These are phyloP conservation scores for Telopea speciosissima DNA, from an alignment of 177 flowering plant species.

Conservation along the genomic window DNA sequence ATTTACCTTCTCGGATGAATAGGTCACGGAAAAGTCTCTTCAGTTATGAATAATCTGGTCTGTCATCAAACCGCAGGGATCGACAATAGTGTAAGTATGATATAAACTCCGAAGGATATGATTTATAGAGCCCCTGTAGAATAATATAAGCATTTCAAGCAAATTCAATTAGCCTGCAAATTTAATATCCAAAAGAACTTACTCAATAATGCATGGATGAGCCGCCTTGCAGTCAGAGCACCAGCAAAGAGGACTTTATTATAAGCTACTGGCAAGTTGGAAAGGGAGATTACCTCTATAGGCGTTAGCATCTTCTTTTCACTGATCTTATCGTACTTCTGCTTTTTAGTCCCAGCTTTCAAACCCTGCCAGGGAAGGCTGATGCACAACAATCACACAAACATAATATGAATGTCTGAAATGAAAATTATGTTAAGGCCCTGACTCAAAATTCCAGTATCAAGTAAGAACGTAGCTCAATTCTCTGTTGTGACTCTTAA, in stretches of 20 bases:
- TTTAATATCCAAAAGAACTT: too few relatives aligned
- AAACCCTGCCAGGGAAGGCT: conserved; percentile 94
- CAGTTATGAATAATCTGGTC: conserved; percentile 80
- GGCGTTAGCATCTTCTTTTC: conserved; percentile 84
- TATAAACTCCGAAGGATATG: conserved; percentile 68
- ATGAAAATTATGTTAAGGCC: neutral
- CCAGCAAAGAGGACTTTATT: neutral
- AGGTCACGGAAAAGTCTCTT: conserved; percentile 75
- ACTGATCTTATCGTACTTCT: conserved; percentile 78
- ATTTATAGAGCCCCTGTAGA: conserved; percentile 68
- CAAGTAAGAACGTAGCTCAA: too few relatives aligned
- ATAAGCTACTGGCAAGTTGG: neutral
- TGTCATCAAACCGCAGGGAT: conserved; percentile 74
- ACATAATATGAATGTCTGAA: conserved; percentile 6
- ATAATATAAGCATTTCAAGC: conserved; percentile 2
- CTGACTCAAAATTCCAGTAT: neutral
- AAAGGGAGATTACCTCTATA: conserved; percentile 49
- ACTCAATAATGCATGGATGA: neutral
- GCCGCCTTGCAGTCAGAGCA: neutral
- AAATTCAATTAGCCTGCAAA: neutral
- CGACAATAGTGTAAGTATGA: conserved; percentile 84
- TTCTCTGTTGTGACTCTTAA: too few relatives aligned
- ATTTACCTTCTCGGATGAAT: conserved; percentile 70
- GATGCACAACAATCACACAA: conserved; percentile 13
- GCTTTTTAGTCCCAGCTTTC: conserved; percentile 78